Evolutionary conservation across 2,329 filamentous ascomycete genomes (phyloP).

Genomic region (Plenodomus tracheiphilus): DNA sequence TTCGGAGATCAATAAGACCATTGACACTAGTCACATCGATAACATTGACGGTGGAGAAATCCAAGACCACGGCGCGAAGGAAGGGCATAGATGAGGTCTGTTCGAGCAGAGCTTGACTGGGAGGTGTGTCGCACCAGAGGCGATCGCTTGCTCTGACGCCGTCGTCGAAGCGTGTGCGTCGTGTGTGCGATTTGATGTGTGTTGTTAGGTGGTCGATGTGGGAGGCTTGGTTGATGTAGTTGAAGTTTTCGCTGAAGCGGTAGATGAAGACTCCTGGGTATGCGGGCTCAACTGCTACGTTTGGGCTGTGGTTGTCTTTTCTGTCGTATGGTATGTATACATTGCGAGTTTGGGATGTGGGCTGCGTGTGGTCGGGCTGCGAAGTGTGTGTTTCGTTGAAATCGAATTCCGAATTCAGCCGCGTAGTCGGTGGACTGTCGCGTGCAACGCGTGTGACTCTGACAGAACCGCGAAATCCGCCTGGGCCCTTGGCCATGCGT

Average conservation of each 20-base stretch:
- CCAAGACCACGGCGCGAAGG: slow-evolving; percentile 59
- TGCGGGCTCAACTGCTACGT: slow-evolving; percentile 62
- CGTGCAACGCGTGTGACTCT: slow-evolving; percentile 21
- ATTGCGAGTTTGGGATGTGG: slow-evolving; percentile 7
- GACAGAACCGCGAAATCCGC: slow-evolving; percentile 25
- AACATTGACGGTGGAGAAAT: slow-evolving; percentile 60
- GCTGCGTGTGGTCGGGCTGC: slow-evolving; percentile 38
- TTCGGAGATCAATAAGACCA: slow-evolving; percentile 58
- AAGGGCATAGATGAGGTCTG: slow-evolving; percentile 44
- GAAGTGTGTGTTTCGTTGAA: slow-evolving; percentile 43
- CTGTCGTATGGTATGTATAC: slow-evolving; percentile 43
- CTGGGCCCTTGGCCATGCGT: slow-evolving; percentile 51
- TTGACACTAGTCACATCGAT: slow-evolving; percentile 62
- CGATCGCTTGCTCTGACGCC: slow-evolving; percentile 44
- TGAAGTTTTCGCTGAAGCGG: slow-evolving; percentile 88
- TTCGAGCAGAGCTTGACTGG: slow-evolving; percentile 30
- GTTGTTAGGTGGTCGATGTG: slow-evolving; percentile 76
- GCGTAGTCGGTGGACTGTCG: slow-evolving; percentile 50
- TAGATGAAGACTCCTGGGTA: slow-evolving; percentile 89
- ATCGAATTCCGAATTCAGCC: slow-evolving; percentile 43
- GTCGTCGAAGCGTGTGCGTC: slow-evolving; percentile 22
- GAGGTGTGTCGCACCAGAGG: slow-evolving; percentile 58
- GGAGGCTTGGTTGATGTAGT: slow-evolving; percentile 87
- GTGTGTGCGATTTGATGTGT: slow-evolving; percentile 61
- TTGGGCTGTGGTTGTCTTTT: slow-evolving; percentile 63